These are phyloP conservation scores for Acarospora socialis DNA, from an alignment of 2,329 filamentous ascomycete genomes.

Conservation along the genomic window DNA sequence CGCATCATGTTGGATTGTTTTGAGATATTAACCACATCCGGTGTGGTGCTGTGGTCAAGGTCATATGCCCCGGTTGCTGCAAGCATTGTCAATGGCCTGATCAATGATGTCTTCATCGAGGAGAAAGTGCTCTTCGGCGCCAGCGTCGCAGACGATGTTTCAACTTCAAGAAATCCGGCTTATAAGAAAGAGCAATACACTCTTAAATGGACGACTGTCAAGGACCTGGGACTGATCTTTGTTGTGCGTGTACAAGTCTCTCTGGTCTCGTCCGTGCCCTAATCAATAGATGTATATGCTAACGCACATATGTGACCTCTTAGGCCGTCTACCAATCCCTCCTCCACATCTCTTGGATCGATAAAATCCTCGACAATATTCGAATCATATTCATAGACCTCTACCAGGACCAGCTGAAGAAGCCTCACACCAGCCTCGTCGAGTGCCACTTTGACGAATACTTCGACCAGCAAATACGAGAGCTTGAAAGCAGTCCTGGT, in stretches of 20 bases:
- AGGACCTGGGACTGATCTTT: conserved; percentile 89
- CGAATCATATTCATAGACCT: conserved; percentile 81
- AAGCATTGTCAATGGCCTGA: conserved; percentile 71
- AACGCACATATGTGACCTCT: too few relatives aligned
- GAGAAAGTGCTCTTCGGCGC: conserved; percentile 55
- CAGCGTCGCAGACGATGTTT: conserved; percentile 45
- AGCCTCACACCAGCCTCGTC: conserved; percentile 61
- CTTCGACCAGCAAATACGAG: conserved; percentile 82
- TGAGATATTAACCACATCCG: conserved; percentile 89
- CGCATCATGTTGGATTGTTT: conserved; percentile 79
- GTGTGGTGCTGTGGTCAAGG: conserved; percentile 92
- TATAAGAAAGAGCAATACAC: conserved; percentile 92
- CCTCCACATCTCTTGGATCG: conserved; percentile 89
- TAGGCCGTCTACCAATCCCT: conserved; percentile 95
- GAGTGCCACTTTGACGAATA: conserved; percentile 83
- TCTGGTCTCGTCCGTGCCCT: conserved; percentile 1
- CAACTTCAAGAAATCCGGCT: conserved; percentile 50
- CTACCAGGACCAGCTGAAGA: conserved; percentile 76
- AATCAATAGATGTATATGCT: conserved; percentile 13
- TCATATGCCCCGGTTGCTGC: conserved; percentile 67
- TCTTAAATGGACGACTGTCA: conserved; percentile 81
- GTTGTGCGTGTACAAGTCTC: conserved; percentile 46
- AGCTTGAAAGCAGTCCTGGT: conserved; percentile 46
- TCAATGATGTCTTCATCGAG: conserved; percentile 94
- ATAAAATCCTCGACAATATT: conserved; percentile 90